Evolutionary conservation across 352 stramenopile species (phyloP).

Genomic region (Globisporangium abappressorium): DNA sequence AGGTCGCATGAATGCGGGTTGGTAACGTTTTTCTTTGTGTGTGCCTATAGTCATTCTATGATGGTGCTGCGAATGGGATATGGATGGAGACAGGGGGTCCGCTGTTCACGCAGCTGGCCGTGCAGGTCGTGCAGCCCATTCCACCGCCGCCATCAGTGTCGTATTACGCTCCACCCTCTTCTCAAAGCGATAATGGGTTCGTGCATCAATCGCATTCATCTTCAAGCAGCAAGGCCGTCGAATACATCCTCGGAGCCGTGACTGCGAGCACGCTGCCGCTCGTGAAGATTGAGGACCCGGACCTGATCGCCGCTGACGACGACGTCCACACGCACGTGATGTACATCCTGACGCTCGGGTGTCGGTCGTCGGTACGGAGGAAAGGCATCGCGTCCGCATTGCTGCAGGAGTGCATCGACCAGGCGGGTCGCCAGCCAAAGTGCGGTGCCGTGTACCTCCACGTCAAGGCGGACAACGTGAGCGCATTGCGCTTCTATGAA

Average conservation of each 20-base stretch:
- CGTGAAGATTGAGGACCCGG: conserved; percentile 61
- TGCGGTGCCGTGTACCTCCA: conserved; percentile 96
- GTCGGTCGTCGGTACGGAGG: conserved; percentile 75
- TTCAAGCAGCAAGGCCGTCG: neutral
- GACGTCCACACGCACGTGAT: conserved; percentile 84
- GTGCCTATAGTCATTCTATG: conserved; percentile 86
- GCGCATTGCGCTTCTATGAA: conserved; percentile 95
- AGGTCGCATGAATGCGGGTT: neutral
- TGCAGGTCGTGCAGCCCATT: conserved; percentile 37
- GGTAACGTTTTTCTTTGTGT: neutral
- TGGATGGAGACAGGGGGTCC: conserved; percentile 87
- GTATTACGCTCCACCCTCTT: conserved; percentile 9
- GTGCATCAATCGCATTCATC: neutral
- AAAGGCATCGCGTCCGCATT: conserved; percentile 90
- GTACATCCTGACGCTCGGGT: conserved; percentile 97
- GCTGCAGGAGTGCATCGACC: conserved; percentile 85
- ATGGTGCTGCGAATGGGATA: conserved; percentile 78
- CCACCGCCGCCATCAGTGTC: conserved; percentile 4
- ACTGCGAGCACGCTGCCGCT: conserved; percentile 86
- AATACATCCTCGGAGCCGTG: conserved; percentile 86
- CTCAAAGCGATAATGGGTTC: neutral
- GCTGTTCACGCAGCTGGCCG: conserved; percentile 89
- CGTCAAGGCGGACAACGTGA: conserved; percentile 95
- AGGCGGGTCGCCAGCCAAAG: conserved; percentile 64
- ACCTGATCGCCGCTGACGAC: conserved; percentile 52